Conservation (phyloP, 148 eudicot species). For the Diospyros lotus region DNA sequence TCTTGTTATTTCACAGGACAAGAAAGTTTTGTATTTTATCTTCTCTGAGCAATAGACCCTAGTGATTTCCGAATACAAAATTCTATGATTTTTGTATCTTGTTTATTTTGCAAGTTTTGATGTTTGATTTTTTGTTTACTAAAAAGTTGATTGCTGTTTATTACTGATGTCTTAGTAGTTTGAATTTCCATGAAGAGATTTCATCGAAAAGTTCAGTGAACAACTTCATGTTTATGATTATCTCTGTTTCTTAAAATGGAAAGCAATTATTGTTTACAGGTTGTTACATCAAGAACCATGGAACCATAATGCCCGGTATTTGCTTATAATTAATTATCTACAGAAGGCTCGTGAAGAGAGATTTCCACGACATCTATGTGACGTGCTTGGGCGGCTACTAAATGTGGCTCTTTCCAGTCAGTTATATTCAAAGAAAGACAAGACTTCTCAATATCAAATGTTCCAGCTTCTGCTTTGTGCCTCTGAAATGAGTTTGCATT, state of each 20-base stretch:
- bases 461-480: slow-evolving; percentile 88
- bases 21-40: not conserved
- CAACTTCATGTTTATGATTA: not conserved
- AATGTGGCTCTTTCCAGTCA: slow-evolving; percentile 45
- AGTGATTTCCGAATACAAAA: not conserved
- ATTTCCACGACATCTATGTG: slow-evolving; percentile 53
- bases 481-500: slow-evolving; percentile 68
- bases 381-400: slow-evolving; percentile 56
- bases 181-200: not conserved
- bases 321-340: slow-evolving; percentile 59
- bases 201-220: not conserved
- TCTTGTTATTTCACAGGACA: not conserved
- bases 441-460: slow-evolving; percentile 39
- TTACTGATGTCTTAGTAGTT: not conserved
- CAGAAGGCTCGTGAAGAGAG: slow-evolving; percentile 71
- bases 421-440: slow-evolving; percentile 21
- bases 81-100: not conserved
- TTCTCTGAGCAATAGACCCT: not conserved
- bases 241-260: slow-evolving; percentile 7
- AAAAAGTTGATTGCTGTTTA: slow-evolving; percentile 7
- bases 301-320: slow-evolving; percentile 69
- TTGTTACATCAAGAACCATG: slow-evolving; percentile 85
- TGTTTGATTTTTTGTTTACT: not conserved
- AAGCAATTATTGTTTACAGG: slow-evolving; percentile 34
- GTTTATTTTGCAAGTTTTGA: not conserved